Base-by-base conservation (phyloP, 2,329 filamentous ascomycete species). In the Nemania serpens region DNA sequence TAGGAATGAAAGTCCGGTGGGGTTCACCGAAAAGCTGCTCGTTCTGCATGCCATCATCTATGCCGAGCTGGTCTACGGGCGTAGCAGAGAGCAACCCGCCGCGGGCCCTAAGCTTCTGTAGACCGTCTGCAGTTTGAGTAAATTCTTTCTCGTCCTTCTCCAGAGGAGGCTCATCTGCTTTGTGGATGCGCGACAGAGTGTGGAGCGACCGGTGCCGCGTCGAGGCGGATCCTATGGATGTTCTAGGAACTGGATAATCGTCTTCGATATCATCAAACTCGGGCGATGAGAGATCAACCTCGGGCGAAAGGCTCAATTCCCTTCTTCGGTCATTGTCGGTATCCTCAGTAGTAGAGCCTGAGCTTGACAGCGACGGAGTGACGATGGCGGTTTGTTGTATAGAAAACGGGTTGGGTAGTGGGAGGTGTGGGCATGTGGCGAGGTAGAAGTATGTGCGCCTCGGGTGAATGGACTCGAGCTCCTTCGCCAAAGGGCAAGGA, bases 81-180 rank as follows among this genome's bases (percentile, higher is more conserved):
- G 76, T 74, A 34, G 68, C 68, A 37, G 73, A 70, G 13, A 78
- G 73, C 34, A 79, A 62, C 42, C 79, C 79, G 29, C 82, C 80
- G 46, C 75, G 81, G 20, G 87, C 78, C 70, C 88, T 88, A 63
- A 84, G 80, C 73, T 85, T 87, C 70, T 86, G 91, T 69, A 98
- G 85, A 50, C 89, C 91, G 68, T 92, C 91, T 15, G 95, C 95
- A 1, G 93, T 98, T 77, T 96, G 91, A 6, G 94, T 97, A 73
- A 99, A 99, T 76, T 98, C 95, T 72, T 90, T 91, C 81, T 98
- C 94, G 69, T 98, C 94, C 70, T 91, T 92, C 78, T 98, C 94
- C 39, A 98, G 82, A 15, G 93, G 92, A 53, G 94, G 93, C 65
- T 91, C 95, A 22, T 90, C 87, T n/a, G 89, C 90, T 61, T 91